These are phyloP conservation scores for Aspergillus panamensis DNA, from an alignment of 495 filamentous ascomycete genomes.

Conservation along the genomic window DNA sequence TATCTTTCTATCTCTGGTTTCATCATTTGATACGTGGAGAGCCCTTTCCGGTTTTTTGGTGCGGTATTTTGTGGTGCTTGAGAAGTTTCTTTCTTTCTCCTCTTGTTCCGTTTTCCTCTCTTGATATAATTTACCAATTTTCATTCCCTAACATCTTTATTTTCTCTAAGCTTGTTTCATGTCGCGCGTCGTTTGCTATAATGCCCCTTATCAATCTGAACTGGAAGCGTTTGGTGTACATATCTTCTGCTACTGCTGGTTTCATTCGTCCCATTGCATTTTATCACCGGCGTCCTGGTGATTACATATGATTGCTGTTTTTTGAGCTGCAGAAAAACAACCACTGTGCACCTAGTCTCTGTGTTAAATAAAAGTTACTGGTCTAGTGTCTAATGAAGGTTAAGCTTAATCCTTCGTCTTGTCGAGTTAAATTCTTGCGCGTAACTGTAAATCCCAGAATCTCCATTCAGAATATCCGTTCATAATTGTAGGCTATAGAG, in stretches of 20 bases:
- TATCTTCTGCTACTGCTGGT: conserved; percentile 16
- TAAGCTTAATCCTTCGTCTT: too few species aligned
- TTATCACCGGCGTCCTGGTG: conserved; percentile 10
- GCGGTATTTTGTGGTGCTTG: too few species aligned
- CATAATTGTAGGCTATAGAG: too few species aligned
- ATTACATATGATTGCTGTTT: background rate
- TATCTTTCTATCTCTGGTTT: conserved; percentile 12
- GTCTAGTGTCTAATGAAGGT: too few species aligned
- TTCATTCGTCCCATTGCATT: conserved; percentile 28
- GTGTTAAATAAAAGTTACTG: background rate
- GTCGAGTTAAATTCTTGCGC: too few species aligned
- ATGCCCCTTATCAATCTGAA: background rate
- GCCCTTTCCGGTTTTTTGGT: background rate
- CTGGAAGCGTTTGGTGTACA: conserved; percentile 4
- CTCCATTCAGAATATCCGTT: too few species aligned
- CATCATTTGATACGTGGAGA: background rate
- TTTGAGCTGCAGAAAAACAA: too few species aligned
- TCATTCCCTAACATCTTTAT: background rate
- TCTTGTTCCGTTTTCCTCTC: too few species aligned
- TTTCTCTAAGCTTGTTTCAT: conserved; percentile 1
- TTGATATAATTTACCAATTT: too few species aligned
- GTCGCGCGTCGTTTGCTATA: background rate
- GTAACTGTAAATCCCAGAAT: too few species aligned
- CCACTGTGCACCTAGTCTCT: background rate
- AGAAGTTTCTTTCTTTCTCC: too few species aligned